Conservation (phyloP, 495 filamentous ascomycete genomes). For the Clohesyomyces aquaticus region DNA sequence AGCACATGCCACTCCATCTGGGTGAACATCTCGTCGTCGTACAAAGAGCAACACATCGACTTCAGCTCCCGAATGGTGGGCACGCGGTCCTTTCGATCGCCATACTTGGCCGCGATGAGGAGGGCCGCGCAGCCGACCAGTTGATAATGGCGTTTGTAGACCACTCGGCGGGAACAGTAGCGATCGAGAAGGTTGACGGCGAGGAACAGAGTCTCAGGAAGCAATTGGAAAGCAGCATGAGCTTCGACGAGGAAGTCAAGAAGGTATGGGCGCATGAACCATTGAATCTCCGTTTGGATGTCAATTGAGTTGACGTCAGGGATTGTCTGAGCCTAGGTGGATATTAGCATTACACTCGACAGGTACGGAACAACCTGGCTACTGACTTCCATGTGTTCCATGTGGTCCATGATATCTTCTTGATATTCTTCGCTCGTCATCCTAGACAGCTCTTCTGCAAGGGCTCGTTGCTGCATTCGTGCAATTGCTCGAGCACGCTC, state of each 20-base stretch:
- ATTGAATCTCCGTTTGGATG: slow-evolving; percentile 98
- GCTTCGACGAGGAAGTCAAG: slow-evolving; percentile 98
- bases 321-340: slow-evolving; percentile 76
- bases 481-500: slow-evolving; percentile 75
- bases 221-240: slow-evolving; percentile 88
- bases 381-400: slow-evolving; percentile 94
- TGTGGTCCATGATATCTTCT: slow-evolving; percentile 88
- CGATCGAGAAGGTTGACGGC: slow-evolving; percentile 95
- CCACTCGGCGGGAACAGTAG: slow-evolving; percentile 97
- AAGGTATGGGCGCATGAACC: slow-evolving; percentile 99
- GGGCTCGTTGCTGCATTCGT: slow-evolving; percentile 75
- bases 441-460: slow-evolving; percentile 85
- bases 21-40: slow-evolving; percentile 99
- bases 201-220: slow-evolving; percentile 93
- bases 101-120: slow-evolving; percentile 97
- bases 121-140: slow-evolving; percentile 95
- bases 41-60: slow-evolving; percentile 98
- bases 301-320: slow-evolving; percentile 97
- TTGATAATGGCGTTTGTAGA: slow-evolving; percentile 99
- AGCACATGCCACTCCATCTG: slow-evolving; percentile 99
- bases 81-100: slow-evolving; percentile 95
- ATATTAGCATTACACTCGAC: slow-evolving; percentile 40
- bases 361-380: slow-evolving; percentile 3
- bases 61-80: slow-evolving; percentile 94
- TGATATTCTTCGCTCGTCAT: slow-evolving; percentile 84